Evolutionary conservation across 371 early-diverging fungal species (phyloP).

Genomic region (Capniomyces stellatus): DNA sequence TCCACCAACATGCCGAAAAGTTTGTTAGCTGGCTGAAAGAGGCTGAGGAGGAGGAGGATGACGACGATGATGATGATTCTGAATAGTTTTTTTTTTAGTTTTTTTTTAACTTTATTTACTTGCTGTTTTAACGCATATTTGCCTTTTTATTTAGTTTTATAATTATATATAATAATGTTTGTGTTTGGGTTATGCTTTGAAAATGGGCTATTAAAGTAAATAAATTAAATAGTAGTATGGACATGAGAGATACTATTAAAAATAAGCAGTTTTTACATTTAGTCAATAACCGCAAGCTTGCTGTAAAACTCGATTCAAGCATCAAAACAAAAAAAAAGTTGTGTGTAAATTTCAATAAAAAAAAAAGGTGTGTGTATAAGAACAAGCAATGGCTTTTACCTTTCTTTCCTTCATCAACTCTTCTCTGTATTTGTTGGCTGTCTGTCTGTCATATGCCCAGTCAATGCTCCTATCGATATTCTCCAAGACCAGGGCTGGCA

Average conservation of each 20-base stretch:
- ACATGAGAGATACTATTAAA: no score
- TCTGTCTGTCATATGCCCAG: not conserved
- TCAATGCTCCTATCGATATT: not conserved
- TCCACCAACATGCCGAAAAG: constrained; percentile 43
- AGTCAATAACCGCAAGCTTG: not conserved
- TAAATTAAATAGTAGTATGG: no score
- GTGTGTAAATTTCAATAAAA: no score
- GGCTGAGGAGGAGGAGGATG: constrained; percentile 20
- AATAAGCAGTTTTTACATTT: not conserved
- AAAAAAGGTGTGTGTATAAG: not conserved
- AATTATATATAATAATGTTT: no score
- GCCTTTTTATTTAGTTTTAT: no score
- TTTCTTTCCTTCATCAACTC: constrained; percentile 5
- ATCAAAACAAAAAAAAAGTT: not conserved
- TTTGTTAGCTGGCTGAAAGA: constrained; percentile 78
- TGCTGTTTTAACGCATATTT: no score
- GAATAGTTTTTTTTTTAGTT: not conserved
- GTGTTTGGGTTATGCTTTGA: no score
- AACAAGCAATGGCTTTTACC: no score
- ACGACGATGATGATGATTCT: constrained; percentile 5
- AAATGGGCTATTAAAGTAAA: no score
- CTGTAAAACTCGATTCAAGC: not conserved
- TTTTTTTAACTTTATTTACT: not conserved
- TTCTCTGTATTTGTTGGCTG: not conserved
- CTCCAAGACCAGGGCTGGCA: not conserved